Evolutionary conservation across 2,329 filamentous ascomycete species (phyloP).

Genomic region (Colletotrichum phormii): DNA sequence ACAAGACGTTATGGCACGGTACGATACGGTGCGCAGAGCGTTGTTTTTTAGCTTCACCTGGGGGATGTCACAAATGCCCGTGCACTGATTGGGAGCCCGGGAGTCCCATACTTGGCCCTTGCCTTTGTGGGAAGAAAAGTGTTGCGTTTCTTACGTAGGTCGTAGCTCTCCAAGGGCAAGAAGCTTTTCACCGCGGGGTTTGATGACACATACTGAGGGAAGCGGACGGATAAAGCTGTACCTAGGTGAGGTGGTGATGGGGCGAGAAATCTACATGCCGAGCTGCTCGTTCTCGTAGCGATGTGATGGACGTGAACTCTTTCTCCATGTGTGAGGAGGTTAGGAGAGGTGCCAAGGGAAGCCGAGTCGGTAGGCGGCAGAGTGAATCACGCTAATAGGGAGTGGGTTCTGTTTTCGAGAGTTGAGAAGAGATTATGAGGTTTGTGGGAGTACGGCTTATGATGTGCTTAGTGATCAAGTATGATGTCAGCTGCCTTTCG

Average conservation of each 20-base stretch:
- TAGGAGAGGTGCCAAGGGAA: too few species aligned
- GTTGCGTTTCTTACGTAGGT: not conserved
- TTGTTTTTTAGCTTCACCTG: too few species aligned
- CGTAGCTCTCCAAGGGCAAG: not conserved
- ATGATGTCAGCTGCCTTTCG: not conserved
- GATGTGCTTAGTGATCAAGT: not conserved
- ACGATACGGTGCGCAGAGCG: too few species aligned
- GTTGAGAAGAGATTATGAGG: not conserved
- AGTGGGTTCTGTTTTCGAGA: not conserved
- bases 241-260: too few species aligned
- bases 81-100: not conserved
- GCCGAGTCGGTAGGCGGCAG: too few species aligned
- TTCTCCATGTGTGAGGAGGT: too few species aligned
- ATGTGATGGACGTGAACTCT: too few species aligned
- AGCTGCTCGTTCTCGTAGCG: too few species aligned
- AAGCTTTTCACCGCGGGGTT: not conserved
- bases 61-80: not conserved
- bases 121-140: not conserved
- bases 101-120: not conserved
- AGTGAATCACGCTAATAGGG: not conserved
- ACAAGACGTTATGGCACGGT: too few species aligned
- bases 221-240: too few species aligned
- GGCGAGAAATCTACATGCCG: too few species aligned
- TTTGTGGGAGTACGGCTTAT: not conserved
- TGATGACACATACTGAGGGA: not conserved